Conservation (phyloP, 129 eudicot genomes). For the Oenanthe sinensis region DNA sequence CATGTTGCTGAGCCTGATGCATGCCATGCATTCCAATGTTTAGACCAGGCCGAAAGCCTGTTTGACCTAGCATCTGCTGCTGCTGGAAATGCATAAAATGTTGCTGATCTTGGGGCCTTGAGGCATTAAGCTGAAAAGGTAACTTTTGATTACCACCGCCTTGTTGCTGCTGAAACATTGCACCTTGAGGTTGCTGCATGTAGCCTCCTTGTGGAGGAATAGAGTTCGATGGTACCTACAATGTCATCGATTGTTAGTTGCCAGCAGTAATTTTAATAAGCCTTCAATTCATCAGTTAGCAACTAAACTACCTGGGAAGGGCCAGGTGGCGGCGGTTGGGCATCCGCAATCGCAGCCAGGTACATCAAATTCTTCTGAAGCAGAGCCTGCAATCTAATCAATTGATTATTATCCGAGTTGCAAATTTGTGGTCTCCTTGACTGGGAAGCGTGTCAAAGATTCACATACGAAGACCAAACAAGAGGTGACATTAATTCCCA, state of each 20-base stretch:
- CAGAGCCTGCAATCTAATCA: slow-evolving; percentile 59
- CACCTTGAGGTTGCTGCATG: slow-evolving; percentile 44
- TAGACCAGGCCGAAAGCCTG: slow-evolving; percentile 29
- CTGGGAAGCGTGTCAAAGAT: background rate
- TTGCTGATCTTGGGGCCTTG: slow-evolving; percentile 49
- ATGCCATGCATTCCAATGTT: slow-evolving; percentile 20
- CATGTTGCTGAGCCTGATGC: slow-evolving; percentile 50
- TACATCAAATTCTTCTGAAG: slow-evolving; percentile 82
- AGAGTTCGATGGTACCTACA: slow-evolving; percentile 39
- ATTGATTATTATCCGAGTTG: slow-evolving; percentile 11
- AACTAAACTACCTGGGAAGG: slow-evolving; percentile 44
- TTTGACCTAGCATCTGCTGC: slow-evolving; percentile 37
- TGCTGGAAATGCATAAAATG: slow-evolving; percentile 43
- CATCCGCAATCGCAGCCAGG: slow-evolving; percentile 90
- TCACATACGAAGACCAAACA: background rate
- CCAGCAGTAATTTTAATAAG: background rate
- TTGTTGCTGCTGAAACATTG: slow-evolving; percentile 30
- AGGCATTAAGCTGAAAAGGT: slow-evolving; percentile 54
- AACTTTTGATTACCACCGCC: slow-evolving; percentile 29
- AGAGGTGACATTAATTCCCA: background rate
- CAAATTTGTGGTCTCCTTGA: background rate
- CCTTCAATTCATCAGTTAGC: background rate
- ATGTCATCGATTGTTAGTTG: slow-evolving; percentile 1
- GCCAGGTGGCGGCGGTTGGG: slow-evolving; percentile 65
- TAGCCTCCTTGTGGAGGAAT: slow-evolving; percentile 33